Evolutionary conservation across 108 stramenopile species (phyloP).

Genomic region (Fragilaria crotonensis): DNA sequence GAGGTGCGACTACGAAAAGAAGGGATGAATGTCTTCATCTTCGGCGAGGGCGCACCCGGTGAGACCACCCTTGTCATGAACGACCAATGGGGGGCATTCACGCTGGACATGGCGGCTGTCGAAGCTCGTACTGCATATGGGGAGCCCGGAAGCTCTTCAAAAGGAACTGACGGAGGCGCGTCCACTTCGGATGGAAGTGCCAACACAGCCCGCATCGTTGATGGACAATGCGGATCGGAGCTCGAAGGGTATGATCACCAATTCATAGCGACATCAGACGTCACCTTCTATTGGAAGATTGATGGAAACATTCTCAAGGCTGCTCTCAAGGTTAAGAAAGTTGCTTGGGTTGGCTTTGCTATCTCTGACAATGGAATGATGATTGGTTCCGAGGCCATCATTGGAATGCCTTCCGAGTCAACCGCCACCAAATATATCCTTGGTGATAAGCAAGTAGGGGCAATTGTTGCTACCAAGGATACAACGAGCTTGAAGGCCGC

Average conservation of each 20-base stretch:
- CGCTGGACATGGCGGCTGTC: constrained; percentile 11
- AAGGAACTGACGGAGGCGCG: not conserved
- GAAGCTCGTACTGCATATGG: not conserved
- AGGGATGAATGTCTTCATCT: constrained; percentile 19
- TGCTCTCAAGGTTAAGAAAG: not conserved
- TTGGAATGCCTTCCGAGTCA: constrained; percentile 23
- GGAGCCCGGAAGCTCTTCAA: not conserved
- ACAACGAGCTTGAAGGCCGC: constrained; percentile 14
- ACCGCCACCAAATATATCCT: constrained; percentile 18
- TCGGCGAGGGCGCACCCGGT: constrained; percentile 15
- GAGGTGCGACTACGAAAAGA: constrained; percentile 8
- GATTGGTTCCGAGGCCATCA: constrained; percentile 39
- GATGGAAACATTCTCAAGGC: not conserved
- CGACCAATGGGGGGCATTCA: constrained; percentile 13
- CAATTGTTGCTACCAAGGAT: constrained; percentile 8
- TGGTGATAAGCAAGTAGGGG: not conserved
- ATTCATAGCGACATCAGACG: constrained; percentile 6
- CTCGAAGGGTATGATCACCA: constrained; percentile 6
- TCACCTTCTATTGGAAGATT: constrained; percentile 15
- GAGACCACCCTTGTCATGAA: constrained; percentile 1
- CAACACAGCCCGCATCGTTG: constrained; percentile 11
- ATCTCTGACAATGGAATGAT: constrained; percentile 26
- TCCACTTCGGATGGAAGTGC: not conserved
- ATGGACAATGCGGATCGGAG: constrained; percentile 5
- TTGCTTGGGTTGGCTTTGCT: constrained; percentile 35